Evolutionary conservation across 352 stramenopile genomes (phyloP).

Genomic region (Globisporangium takayamanum): DNA sequence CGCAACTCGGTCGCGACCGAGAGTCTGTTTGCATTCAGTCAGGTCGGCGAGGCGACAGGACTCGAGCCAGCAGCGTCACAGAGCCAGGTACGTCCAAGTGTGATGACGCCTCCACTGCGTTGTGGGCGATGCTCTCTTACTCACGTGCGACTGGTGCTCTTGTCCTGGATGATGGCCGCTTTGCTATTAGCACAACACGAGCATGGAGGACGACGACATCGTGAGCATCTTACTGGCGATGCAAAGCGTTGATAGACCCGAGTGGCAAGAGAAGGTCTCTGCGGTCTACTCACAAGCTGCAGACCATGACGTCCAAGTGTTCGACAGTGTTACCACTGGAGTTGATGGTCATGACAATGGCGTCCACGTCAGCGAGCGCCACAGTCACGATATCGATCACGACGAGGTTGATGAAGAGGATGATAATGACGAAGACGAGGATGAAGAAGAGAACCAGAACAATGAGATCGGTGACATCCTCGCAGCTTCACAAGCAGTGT

Average conservation of each 20-base stretch:
- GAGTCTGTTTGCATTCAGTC: slow-evolving; percentile 50
- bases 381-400: background rate
- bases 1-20: slow-evolving; percentile 39
- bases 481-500: slow-evolving; percentile 39
- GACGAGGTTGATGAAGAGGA: slow-evolving; percentile 8
- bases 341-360: slow-evolving; percentile 4
- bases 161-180: background rate
- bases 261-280: slow-evolving; percentile 19
- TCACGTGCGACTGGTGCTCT: no score
- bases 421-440: slow-evolving; percentile 15
- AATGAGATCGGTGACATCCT: slow-evolving; percentile 70
- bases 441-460: slow-evolving; percentile 3
- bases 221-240: slow-evolving; percentile 42
- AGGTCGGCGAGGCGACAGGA: slow-evolving; percentile 17
- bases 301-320: background rate
- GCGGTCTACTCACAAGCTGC: slow-evolving; percentile 12
- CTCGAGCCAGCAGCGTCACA: slow-evolving; percentile 10
- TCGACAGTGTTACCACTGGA: background rate
- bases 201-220: slow-evolving; percentile 41
- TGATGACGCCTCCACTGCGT: background rate
- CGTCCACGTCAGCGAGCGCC: slow-evolving; percentile 1
- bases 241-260: slow-evolving; percentile 24
- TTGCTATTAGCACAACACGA: slow-evolving; percentile 8
- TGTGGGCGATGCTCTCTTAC: background rate
- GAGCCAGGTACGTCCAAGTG: slow-evolving; percentile 3